Conservation (phyloP, 352 stramenopile species). For the Globisporangium paddicum region DNA sequence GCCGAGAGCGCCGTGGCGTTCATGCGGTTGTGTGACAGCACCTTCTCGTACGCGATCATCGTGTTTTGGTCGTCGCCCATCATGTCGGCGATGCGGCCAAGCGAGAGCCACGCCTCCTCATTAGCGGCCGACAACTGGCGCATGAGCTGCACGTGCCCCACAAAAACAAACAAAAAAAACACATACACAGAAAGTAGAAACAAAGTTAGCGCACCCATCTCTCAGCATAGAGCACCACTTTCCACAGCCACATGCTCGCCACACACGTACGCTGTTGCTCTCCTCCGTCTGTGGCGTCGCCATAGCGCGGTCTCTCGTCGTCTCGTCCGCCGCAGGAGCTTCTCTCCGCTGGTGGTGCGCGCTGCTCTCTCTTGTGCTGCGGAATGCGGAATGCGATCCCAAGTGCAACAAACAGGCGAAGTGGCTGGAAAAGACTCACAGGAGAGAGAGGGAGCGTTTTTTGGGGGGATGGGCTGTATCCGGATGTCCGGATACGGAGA, state of each 20-base stretch:
- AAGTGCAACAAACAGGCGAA: background rate
- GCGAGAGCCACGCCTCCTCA: slow-evolving; percentile 77
- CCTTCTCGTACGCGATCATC: slow-evolving; percentile 85
- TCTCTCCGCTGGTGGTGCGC: background rate
- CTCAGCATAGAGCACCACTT: background rate
- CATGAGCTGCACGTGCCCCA: slow-evolving; percentile 28
- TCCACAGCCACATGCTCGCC: background rate
- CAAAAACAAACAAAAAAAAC: slow-evolving; percentile 9
- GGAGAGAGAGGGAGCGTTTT: slow-evolving; percentile 1
- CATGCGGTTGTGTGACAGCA: slow-evolving; percentile 83
- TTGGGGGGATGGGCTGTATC: background rate
- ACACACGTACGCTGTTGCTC: slow-evolving; percentile 47
- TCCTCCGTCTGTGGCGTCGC: slow-evolving; percentile 79
- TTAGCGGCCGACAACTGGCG: slow-evolving; percentile 76
- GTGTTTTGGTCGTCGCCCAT: slow-evolving; percentile 89
- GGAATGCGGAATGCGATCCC: background rate
- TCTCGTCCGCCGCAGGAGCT: background rate
- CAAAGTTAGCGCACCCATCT: slow-evolving; percentile 1
- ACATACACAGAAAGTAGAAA: background rate
- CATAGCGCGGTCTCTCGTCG: too few relatives aligned
- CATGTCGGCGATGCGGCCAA: slow-evolving; percentile 86
- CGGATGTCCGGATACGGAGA: too few relatives aligned
- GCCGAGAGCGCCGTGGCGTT: slow-evolving; percentile 79
- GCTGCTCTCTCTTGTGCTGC: too few relatives aligned
- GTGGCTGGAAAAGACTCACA: slow-evolving; percentile 5